Base-by-base conservation (phyloP, 2,329 filamentous ascomycete species). In the Cladosporium sp. region DNA sequence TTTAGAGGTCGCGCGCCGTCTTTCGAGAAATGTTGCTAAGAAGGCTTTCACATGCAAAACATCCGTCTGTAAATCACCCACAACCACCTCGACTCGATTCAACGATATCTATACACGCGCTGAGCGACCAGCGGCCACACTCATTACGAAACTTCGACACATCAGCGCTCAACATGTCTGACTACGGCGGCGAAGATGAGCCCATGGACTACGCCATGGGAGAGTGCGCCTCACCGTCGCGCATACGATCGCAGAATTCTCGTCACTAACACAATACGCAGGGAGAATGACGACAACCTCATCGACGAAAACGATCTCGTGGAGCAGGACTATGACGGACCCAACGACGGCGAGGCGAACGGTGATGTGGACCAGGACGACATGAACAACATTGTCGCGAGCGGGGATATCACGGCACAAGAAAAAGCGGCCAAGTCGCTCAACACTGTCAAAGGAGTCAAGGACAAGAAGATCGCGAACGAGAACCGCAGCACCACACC, bases 401-500 rank as follows among this genome's bases (percentile, higher is more conserved):
- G 67, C 15, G 80, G 78, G 24, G 81, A 81, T 56, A 74, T 74
- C 50, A 78, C 72, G 59, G 75, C 75, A n/a, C 68, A 70, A 9
- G 67, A 70, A 18, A 63, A 65, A 4, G 68, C 69, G 13, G 70
- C 69, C 22, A 64, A 65, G 30, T 68, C 68, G 42, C 73, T 75
- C 55, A 83, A 82, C 56, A 78, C 78, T 27, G 76, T 83, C 65
- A 72, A 79, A 58, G 75, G 76, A 58, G 65, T 80, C 55, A 78
- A 79, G 65, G 76, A 91, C 73, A 96, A 95, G 80, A 95, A 89
- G 74, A 92, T 99, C 43, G 81, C 90, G 51, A 88, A 89, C 60
- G 88, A 91, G 59, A 82, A 95, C 72, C 84, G 93, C 62, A 87
- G 83, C 19, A 99, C 93, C 7, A 99, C 93, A 22, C 93, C 92